Evolutionary conservation across 345 rosid species (phyloP), one percentile per base, ranked within the genome.

Genomic region (Lepidium didymum): DNA sequence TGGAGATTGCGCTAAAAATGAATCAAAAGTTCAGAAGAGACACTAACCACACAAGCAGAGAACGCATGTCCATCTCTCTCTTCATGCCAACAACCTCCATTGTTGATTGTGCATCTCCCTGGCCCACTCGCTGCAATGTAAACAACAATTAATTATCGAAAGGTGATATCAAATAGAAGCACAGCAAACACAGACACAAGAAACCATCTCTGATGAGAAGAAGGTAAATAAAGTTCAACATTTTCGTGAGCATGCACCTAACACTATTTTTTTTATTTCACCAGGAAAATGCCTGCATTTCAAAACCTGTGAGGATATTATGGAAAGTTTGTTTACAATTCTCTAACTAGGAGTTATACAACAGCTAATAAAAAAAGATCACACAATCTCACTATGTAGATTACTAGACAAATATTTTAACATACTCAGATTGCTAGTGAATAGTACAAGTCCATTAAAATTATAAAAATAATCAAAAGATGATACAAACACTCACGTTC

Each of bases 41-140:
- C 65, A 79, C 90, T 70, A 62, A 95, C 99, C 87, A 77, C 64
- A 83, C 91, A 86, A 61, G 91, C 91, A 75, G 88, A 80, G 77
- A 72, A 84, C 9, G 88, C 68, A 40, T 79, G 87, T 18, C 91
- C 86, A 58, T 80, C 62, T 59, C 64, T 73, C 45, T 83, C 84
- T 31, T 77, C 81, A 68, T 84, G 88, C 91, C 91, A 86, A 72
- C 91, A 86, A 56, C 91, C 91, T 64, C 91, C 91, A 71, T 86
- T 86, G 51, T 86, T 86, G 38, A 86, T 80, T 62, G 79, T 82
- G 79, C 91, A 86, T 66, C 79, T 80, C 41, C 91, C 88, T 52
- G 91, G 72, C 46, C 91, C 91, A 52, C 88, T 83, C 10, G 85
- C 91, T 86, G 74, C 64, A 66, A 42, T 29, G 43, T 29, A 27